A percentile compares a stretch with the other conserved stretches of the same genome.
phyloP scores from a whole-genome alignment of 495 filamentous ascomycete species.

The Penicillium paradoxum region DNA sequence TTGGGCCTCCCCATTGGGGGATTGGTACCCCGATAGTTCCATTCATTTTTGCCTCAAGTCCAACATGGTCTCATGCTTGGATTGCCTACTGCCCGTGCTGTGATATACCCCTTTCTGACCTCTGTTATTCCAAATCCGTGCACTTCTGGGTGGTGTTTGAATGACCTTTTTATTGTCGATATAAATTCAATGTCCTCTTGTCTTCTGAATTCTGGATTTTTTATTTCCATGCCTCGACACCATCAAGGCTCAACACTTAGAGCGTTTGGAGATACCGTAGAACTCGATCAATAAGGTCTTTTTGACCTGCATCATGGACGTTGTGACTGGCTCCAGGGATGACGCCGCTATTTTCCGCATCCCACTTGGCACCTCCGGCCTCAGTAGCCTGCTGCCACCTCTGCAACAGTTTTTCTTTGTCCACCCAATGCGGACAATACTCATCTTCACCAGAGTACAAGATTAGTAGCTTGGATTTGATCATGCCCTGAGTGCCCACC shows the following conservation, averaged over 20 bases:
- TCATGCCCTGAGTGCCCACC: slow-evolving; percentile 47
- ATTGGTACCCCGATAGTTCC: not conserved
- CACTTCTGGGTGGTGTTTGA: slow-evolving; percentile 24
- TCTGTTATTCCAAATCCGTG: slow-evolving; percentile 11
- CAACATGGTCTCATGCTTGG: slow-evolving; percentile 5
- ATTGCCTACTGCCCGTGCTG: slow-evolving; percentile 16
- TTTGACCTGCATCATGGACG: slow-evolving; percentile 44
- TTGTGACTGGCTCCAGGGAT: slow-evolving; percentile 60
- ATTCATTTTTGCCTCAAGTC: slow-evolving; percentile 10
- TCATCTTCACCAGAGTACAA: slow-evolving; percentile 72
- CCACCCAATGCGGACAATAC: slow-evolving; percentile 56
- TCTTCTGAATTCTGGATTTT: slow-evolving; percentile 11
- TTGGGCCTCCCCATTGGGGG: not conserved
- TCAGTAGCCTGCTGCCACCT: slow-evolving; percentile 62
- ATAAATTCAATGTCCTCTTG: slow-evolving; percentile 17
- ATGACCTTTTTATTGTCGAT: slow-evolving; percentile 21
- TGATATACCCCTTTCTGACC: slow-evolving; percentile 26
- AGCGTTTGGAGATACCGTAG: slow-evolving; percentile 50
- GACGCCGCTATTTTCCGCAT: slow-evolving; percentile 52
- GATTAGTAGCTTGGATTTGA: slow-evolving; percentile 45
- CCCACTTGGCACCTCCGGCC: slow-evolving; percentile 43
- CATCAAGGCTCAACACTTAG: slow-evolving; percentile 9
- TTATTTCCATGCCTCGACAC: not conserved
- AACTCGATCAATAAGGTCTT: slow-evolving; percentile 52
- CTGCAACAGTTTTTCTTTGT: slow-evolving; percentile 59